Base-by-base conservation (phyloP, 2,329 filamentous ascomycete species). In the Pseudogymnoascus pannorum region DNA sequence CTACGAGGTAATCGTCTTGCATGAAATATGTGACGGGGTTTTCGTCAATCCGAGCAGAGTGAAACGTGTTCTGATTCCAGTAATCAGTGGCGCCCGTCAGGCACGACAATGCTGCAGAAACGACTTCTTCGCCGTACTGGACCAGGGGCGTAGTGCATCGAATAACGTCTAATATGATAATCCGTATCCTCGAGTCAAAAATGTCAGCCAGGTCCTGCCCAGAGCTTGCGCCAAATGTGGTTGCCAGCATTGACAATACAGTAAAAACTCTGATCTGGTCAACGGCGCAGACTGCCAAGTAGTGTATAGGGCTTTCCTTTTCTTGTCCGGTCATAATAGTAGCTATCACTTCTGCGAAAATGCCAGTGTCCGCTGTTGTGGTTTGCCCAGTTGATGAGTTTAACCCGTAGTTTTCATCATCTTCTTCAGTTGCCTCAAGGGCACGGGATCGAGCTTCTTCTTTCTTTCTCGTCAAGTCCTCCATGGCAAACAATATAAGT, bases 401-500 rank as follows among this genome's bases (percentile, higher is more conserved):
- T 58, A 63, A 33, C 65, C 68, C 20, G 63, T 65, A 59, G 31
- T 8, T 22, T 58, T 58, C 57, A 14, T 58, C 57, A 22, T 58
- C 35, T n/a, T 40, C 57, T 26, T 58, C 57, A 22, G 35, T 35
- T 9, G 24, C 57, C 29, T 58, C 57, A 36, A 58, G 31, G 7
- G 57, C 57, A 8, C 57, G 57, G 9, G 57, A 35, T 60, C 76
- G 72, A n/a, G 66, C 69, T 70, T 88, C 86, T 38, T 83, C 84
- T 51, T 87, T 79, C 58, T 78, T 79, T 61, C 83, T 79, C 65
- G 86, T 87, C 11, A 83, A 82, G 42, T 84, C 76, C 66, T 85
- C 84, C 76, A 94, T 84, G 24, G 82, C 80, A 68, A 88, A 83
- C 8, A 92, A 78, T 24, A 96, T 82, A 57, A 93, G 78, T 3